Base-by-base conservation (phyloP, 352 stramenopile species). In the Peronosclerospora sorghi region DNA sequence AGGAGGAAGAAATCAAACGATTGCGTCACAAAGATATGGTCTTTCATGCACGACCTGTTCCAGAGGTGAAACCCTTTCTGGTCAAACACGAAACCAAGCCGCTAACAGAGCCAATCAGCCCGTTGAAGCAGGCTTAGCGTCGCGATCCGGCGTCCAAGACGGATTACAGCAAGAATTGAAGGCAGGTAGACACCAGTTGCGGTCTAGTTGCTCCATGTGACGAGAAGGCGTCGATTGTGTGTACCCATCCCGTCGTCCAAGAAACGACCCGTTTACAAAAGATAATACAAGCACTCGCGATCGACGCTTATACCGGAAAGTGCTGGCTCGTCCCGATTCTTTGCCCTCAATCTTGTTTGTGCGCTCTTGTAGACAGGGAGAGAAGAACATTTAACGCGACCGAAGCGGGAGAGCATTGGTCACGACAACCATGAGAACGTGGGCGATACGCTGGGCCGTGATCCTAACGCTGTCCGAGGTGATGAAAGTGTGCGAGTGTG, bases 1-100 rank as follows among this genome's bases (percentile, higher is more conserved):
- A 85, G 26, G 73, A 85, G 21, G 73, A 84, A 19, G 70, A 86
- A 45, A 73, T 89, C 47, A 80, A 75, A 41, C 68, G 62, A 2
- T 35, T 89, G 35, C 76, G 76, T 15, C 68, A 64, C n/a, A 69
- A 84, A 41, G 62, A 85, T 19, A 69, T 89, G 46, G 66, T 68
- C 54, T 89, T 89, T 49, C 73, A 83, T 30, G 76, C 76, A 0
- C 76, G 71, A 2, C 76, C 76, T 5, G 68, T 69, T 36, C 73
- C 72, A 21, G 60, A 65, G 6, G 17, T 41, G 35, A 79, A 68
- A 49, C 28, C 48, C 24, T 85, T 81, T 36, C 58, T 62, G 20
- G 27, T 77, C 30, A 83, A 83, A 45, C 51, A 59, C 2, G 65
- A 68, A 23, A 57, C 32, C 32, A 62, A 60, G 32, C 50, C 69